Base-by-base conservation (phyloP, 116 monocot species). In the Phalaenopsis hybrid region DNA sequence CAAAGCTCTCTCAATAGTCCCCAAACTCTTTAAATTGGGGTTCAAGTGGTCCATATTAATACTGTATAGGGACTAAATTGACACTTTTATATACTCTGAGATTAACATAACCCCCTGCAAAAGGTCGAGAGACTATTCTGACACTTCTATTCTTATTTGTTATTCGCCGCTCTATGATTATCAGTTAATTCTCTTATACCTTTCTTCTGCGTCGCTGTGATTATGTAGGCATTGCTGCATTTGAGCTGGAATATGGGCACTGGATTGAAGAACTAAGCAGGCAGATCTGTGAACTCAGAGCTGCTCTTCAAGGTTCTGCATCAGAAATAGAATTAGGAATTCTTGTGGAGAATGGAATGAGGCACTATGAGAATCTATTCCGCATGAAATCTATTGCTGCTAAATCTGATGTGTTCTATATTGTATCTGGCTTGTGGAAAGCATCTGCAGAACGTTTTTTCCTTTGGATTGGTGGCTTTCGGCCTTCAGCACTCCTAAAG, bases 361-460 rank as follows among this genome's bases (percentile, higher is more conserved):
- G 63, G 21, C 90, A 95, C 77, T 93, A 99, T 70, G 88, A 95
- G 52, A 87, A 86, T 50, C 89, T 95, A 11, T 92, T 95, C 78
- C 85, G 86, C 8, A 93, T 99, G 58, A 99, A 99, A 81, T 59
- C 84, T 41, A 82, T 88, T 6, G 89, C 83, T 57, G 90, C 99
- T 21, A 93, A 92, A 31, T 84, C 93, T 21, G 98, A 98, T 82
- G 95, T 95, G 6, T 95, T 99, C 80, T 93, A 99, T 84, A 77
- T 99, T 34, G 92, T 93, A 89, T 99, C 99, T 55, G 99, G 98
- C 77, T 87, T 90, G 87, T 98, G 98, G 95, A 95, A 84, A 81
- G 87, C 98, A 16, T 50, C 91, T 43, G 80, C 88, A 0, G 98
- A 98, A 52, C 85, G 98, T 8, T 95, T 92, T 57, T 98, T 98